Evolutionary conservation across 2,329 filamentous ascomycete species (phyloP).

Genomic region (Capronia americana): DNA sequence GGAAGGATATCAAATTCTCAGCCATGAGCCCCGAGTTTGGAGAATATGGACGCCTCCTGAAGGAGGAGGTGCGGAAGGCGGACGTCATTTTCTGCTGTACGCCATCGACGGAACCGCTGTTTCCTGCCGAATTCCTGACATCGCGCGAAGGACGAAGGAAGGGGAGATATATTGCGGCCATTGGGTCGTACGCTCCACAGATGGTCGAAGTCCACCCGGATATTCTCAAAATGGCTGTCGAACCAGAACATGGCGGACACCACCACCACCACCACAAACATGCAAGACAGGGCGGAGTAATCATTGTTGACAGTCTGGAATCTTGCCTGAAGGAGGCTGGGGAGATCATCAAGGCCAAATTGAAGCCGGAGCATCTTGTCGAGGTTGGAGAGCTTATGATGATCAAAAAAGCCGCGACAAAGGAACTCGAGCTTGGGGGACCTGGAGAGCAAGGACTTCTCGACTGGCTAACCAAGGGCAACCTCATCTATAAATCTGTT

Average conservation of each 20-base stretch:
- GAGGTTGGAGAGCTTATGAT: constrained; percentile 83
- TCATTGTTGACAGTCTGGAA: constrained; percentile 73
- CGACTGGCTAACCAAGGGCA: constrained; percentile 67
- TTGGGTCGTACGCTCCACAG: constrained; percentile 64
- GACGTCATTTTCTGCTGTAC: constrained; percentile 92
- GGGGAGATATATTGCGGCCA: constrained; percentile 52
- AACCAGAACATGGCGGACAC: constrained; percentile 43
- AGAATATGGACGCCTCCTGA: constrained; percentile 71
- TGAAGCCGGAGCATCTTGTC: constrained; percentile 77
- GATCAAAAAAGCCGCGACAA: constrained; percentile 61
- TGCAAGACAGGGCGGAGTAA: constrained; percentile 63
- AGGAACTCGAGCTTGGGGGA: constrained; percentile 45
- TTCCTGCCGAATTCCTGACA: constrained; percentile 75
- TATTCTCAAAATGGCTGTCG: constrained; percentile 70
- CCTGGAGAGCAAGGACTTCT: constrained; percentile 51
- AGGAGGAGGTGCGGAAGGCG: constrained; percentile 70
- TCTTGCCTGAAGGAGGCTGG: constrained; percentile 83
- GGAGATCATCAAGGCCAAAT: constrained; percentile 79
- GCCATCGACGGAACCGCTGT: constrained; percentile 74
- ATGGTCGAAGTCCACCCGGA: constrained; percentile 87
- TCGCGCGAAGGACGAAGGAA: constrained; percentile 57
- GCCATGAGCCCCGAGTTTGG: constrained; percentile 73
- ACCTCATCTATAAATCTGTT: constrained; percentile 73
- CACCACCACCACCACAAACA: constrained; percentile 58
- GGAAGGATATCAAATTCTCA: constrained; percentile 70